Evolutionary conservation across 805 yeast genomes (phyloP).

Genomic region (Metschnikowia reukaufii): DNA sequence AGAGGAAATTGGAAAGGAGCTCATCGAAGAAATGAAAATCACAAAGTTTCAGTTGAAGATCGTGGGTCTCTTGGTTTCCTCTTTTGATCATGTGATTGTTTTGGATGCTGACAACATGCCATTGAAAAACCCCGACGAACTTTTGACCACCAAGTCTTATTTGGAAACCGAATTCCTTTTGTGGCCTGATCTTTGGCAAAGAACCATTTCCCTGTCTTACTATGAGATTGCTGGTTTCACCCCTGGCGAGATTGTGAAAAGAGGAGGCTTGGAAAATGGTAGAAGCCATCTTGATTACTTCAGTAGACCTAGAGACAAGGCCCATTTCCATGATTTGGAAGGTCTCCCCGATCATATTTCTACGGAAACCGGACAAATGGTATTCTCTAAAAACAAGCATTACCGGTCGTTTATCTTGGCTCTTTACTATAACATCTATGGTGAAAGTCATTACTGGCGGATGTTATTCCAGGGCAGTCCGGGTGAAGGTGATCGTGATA

Average conservation of each 20-base stretch:
- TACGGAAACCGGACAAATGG: conserved; percentile 37
- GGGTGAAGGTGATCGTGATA: conserved; percentile 38
- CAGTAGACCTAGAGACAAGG: conserved; percentile 16
- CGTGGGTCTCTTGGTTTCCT: conserved; percentile 33
- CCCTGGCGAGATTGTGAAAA: conserved; percentile 29
- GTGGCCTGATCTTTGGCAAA: conserved; percentile 41
- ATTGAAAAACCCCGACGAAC: conserved; percentile 29
- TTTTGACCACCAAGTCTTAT: conserved; percentile 27
- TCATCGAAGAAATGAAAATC: conserved; percentile 19
- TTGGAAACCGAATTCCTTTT: conserved; percentile 28
- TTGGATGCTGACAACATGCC: conserved; percentile 38
- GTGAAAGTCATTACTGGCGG: conserved; percentile 27
- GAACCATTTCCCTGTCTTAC: conserved; percentile 31
- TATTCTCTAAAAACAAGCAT: conserved; percentile 33
- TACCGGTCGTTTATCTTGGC: conserved; percentile 29
- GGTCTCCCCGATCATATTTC: conserved; percentile 30
- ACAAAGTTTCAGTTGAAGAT: conserved; percentile 31
- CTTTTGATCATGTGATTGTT: conserved; percentile 33
- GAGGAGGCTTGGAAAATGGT: conserved; percentile 31
- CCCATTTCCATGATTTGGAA: conserved; percentile 33
- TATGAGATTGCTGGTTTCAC: conserved; percentile 33
- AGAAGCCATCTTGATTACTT: conserved; percentile 23
- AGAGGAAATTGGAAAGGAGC: conserved; percentile 25
- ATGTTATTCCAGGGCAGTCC: conserved; percentile 37
- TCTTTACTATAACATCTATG: conserved; percentile 35